Evolutionary conservation across 2,329 filamentous ascomycete genomes (phyloP), one percentile per base, ranked within the genome.

Genomic region (Claviceps sp.): DNA sequence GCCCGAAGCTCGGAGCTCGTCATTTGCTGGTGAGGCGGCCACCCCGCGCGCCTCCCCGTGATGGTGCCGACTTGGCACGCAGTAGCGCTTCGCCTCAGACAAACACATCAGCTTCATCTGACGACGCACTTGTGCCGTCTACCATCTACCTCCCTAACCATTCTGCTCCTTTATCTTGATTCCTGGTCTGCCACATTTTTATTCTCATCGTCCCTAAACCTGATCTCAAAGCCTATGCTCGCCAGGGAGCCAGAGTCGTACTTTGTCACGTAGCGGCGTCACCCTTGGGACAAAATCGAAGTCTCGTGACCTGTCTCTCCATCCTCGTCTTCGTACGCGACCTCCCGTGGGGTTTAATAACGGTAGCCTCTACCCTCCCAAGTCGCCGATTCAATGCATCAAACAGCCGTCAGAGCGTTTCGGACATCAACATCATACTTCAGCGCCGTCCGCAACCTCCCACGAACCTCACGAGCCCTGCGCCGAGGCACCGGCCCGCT

Each of bases 371-470:
- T n/a, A 22, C 38, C 39, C 45, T 40, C n/a, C 26, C 30, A 3
- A 4, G 26, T 47, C 30, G 45, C 30, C 45, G 59, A 54, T 61
- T 73, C 73, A 72, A 90, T 90, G 86, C 84, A 84, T 80, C 84
- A 83, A 71, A 84, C 78, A 69, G 78, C 80, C 60, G 70, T 82
- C 57, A 78, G 80, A 73, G 80, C 79, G 63, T 72, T 86, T 67
- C 80, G 85, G 73, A 81, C 82, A 64, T 80, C 80, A 62, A 78
- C 82, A 62, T 79, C 78, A 61, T 78, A 80, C 69, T 79, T 83
- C 65, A 77, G 75, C 62, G 76, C 76, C 62, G 76, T 79, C 67
- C 82, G 64, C 63, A 78, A 76, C 65, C 68, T 82, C 57, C 47
- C 53, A 17, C 56, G 52, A 47, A 45, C 44, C 45, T 47, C 53